These are phyloP conservation scores for Drechslerella dactyloides DNA, from an alignment of 2,329 filamentous ascomycete species.

Conservation along the genomic window DNA sequence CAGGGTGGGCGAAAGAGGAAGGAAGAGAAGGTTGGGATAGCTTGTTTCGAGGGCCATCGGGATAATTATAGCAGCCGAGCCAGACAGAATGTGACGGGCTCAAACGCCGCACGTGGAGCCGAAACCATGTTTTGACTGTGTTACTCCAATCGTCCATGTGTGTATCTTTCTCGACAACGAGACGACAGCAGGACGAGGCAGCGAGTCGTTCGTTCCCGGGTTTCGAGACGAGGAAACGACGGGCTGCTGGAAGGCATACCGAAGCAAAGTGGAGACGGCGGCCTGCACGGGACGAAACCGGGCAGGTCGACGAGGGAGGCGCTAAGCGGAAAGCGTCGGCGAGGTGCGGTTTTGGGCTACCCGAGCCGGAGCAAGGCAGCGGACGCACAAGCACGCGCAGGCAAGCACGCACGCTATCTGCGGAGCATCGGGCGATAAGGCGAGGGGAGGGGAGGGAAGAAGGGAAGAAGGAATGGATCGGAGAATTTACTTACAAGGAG, in stretches of 20 bases:
- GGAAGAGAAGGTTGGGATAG: constrained; percentile 2
- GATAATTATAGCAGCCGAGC: constrained; percentile 7
- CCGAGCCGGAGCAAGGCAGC: not conserved
- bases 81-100: constrained; percentile 1
- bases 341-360: not conserved
- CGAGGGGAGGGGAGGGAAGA: no score
- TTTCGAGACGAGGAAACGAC: constrained; percentile 1
- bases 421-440: constrained; percentile 7
- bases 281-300: not conserved
- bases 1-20: constrained; percentile 1
- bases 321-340: not conserved
- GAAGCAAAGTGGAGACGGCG: not conserved
- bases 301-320: not conserved
- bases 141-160: no score
- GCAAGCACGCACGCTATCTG: not conserved
- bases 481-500: constrained; percentile 43
- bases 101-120: constrained; percentile 37
- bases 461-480: constrained; percentile 11
- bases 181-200: no score
- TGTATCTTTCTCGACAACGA: no score
- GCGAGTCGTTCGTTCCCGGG: constrained; percentile 1
- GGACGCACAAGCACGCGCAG: no score
- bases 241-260: not conserved
- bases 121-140: not conserved
- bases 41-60: not conserved